phyloP scores from a whole-genome alignment of 2,329 filamentous ascomycete species.

The Penicillium thymicola region DNA sequence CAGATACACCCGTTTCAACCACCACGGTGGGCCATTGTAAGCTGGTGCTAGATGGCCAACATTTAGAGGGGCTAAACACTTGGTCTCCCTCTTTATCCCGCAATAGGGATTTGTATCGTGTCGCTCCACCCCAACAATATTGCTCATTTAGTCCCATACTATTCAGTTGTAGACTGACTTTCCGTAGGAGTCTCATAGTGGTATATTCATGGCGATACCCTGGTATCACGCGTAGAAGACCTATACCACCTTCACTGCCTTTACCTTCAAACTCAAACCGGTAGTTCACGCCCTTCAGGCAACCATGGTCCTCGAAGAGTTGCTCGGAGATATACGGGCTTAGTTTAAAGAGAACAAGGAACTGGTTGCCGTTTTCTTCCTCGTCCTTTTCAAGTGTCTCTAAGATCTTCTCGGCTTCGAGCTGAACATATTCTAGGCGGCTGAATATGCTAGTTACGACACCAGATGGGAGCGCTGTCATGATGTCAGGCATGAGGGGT shows the following conservation, averaged over 20 bases:
- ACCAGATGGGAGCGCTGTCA: neutral
- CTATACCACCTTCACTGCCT: neutral
- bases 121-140: no score
- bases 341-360: neutral
- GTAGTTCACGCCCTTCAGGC: neutral
- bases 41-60: neutral
- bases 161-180: no score
- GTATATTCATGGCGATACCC: neutral
- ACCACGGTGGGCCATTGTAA: slow-evolving; percentile 5
- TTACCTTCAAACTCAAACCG: neutral
- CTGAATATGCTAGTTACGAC: neutral
- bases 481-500: neutral
- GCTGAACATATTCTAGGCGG: neutral
- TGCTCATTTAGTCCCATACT: no score
- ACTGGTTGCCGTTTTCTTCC: neutral
- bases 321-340: neutral
- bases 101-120: no score
- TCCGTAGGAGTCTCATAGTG: neutral
- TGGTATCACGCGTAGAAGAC: neutral
- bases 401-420: neutral
- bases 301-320: neutral
- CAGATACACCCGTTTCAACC: slow-evolving; percentile 5
- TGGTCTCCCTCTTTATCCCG: no score
- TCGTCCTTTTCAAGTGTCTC: neutral
- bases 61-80: neutral